These are phyloP conservation scores for Russula compacta DNA, from an alignment of 768 basidiomycete genomes.

Conservation along the genomic window DNA sequence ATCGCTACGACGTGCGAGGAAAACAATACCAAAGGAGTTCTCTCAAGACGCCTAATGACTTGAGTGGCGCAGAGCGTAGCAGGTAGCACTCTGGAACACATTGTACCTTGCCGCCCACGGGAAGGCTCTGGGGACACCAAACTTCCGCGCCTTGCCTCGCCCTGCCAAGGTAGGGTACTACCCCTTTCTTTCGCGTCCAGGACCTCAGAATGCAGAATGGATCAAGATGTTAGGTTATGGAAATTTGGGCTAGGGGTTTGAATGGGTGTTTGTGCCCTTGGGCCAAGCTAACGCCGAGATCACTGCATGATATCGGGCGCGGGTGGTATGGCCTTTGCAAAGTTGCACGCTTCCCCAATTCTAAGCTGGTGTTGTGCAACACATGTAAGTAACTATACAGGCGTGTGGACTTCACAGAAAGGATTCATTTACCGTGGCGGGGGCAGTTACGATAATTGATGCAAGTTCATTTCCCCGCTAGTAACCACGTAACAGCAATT, in stretches of 20 bases:
- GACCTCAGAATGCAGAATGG: neutral
- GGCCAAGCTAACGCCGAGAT: slow-evolving; percentile 6
- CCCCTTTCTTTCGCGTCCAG: neutral
- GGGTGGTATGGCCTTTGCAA: neutral
- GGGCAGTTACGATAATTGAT: neutral
- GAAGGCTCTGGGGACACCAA: neutral
- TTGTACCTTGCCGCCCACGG: neutral
- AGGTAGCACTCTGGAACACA: neutral
- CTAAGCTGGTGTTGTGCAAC: neutral
- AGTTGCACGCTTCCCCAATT: neutral
- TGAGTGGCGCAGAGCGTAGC: too few species aligned
- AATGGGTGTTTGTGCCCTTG: neutral
- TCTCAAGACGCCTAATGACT: neutral
- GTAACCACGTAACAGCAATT: neutral
- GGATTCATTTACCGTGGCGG: neutral
- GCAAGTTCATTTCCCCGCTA: neutral
- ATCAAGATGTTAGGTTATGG: neutral
- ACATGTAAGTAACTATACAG: neutral
- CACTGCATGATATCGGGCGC: neutral
- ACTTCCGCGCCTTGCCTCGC: neutral
- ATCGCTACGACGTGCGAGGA: neutral
- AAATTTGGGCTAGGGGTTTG: neutral
- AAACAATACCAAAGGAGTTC: neutral
- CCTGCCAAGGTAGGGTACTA: neutral
- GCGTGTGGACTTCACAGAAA: neutral